Evolutionary conservation across 179 eudicot genomes (phyloP), one percentile per base, ranked within the genome.

Genomic region (Silene noctiflora): DNA sequence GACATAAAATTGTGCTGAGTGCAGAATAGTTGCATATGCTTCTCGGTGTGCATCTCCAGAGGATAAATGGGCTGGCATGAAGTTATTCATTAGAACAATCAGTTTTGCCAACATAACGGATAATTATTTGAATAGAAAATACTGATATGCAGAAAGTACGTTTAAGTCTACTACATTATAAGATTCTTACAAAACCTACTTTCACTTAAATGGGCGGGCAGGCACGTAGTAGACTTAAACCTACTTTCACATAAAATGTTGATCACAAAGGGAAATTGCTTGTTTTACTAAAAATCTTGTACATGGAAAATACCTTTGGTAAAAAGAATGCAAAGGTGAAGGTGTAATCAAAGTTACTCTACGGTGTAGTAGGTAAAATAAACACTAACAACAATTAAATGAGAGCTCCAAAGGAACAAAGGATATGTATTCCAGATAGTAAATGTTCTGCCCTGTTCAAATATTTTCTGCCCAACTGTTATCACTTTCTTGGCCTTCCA

Each of bases 11-110:
- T 93, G 91, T 25, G 96, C 94, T 0, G 98, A 93, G 81, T 93
- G 98, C 8, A 93, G 86, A 82, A 91, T 91, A 14, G 98, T 93
- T 65, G 96, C 98, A 79, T 93, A 94, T 17, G 98, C 98, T 87
- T 94, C 98, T 79, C 98, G 86, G 48, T 21, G 82, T 69, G 84
- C 86, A 77, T 83, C 82, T 67, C 86, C 97, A 8, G 90, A 82
- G 78, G 86, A 85, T 78, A 85, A 75, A 81, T 85, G 77, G 33
- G 84, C 98, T 91, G 91, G 91, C 73, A 83, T 63, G 22, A 59
- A 75, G 55, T 71, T 60, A 77, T 53, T 69, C n/a, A 35, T 73
- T 11, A 64, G 39, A 69, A 62, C 56, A 58, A 75, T 16, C 33
- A 39, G 11, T 10, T 69, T 69, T 22, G 59, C 20, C 59, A 69